Percentiles rank a stretch among this genome's conserved stretches.
These are phyloP conservation scores for Akebia trifoliata DNA, from an alignment of 164 flowering plant genomes.

Conservation along the genomic window DNA sequence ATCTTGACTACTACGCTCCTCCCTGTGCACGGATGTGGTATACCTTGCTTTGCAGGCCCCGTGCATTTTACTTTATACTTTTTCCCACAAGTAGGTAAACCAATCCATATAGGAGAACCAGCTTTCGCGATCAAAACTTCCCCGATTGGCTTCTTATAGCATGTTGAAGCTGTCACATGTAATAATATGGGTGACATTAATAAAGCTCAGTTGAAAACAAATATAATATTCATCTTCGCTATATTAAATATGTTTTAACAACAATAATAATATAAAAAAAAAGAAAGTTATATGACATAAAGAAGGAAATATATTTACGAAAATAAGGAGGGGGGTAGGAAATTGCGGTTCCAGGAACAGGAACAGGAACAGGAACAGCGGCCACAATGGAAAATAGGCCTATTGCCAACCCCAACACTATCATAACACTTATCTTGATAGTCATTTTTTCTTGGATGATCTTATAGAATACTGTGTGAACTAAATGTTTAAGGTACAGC, in stretches of 20 bases:
- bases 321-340: conserved; percentile 24
- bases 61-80: conserved; percentile 29
- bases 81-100: conserved; percentile 29
- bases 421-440: background rate
- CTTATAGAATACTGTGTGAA: too few species aligned
- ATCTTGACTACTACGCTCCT: too few species aligned
- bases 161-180: conserved; percentile 26
- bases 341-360: conserved; percentile 29
- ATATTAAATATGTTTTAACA: too few species aligned
- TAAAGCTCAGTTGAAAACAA: too few species aligned
- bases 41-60: conserved; percentile 18
- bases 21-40: conserved; percentile 27
- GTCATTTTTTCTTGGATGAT: conserved; percentile 9
- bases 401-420: background rate
- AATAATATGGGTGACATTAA: too few species aligned
- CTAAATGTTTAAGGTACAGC: too few species aligned
- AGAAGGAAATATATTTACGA: conserved; percentile 16
- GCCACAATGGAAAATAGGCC: conserved; percentile 12
- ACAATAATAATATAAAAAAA: too few species aligned
- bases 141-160: conserved; percentile 22
- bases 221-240: too few species aligned
- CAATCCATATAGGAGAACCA: conserved; percentile 18
- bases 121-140: conserved; percentile 37
- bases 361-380: too few species aligned
- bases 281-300: background rate